Base-by-base conservation (phyloP, 164 flowering plant species). In the Platanus orientalis region DNA sequence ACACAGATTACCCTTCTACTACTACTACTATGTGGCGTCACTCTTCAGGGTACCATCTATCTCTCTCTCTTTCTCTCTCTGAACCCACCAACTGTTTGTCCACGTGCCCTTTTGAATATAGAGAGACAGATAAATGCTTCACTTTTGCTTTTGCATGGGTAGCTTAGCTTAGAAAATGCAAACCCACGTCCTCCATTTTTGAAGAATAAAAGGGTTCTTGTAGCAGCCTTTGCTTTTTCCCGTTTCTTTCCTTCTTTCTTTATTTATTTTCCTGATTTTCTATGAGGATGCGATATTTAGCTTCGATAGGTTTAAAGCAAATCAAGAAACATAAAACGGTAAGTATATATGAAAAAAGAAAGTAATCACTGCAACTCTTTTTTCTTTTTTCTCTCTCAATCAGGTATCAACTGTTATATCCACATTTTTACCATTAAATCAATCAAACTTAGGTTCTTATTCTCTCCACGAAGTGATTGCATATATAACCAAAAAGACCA, bases 1-100 rank as follows among this genome's bases (percentile, higher is more conserved):
- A 78, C 6, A 56, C 73, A 64, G 84, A 78, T 11, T 70, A 54
- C 69, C 44, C 74, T 36, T 67, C 78, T 60, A 51, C 62, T 26
- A 27, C 62, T 26, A 27, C 70, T 26, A 76, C 80, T 29, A 61
- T 77, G 0, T 80, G 86, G 86, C 80, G 77, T 49, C 81, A 80
- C 54, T 84, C 86, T 45, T 80, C 84, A 36, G 80, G 86, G 89
- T 81, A 65, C 26, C 20, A 5, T 20, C 39, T 11, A 54, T 54
- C 25, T 21, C 60, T 44, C 50, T 55, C 40, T 32, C 25, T 57
- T 19, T 50, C 63, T 57, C 58, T 66, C 24, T 47, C 24, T 44
- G 45, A 20, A 11, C 5, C 47, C 7, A 7, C 34, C 17, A 32
- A 10, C 47, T 50, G n/a, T 45, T 42, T 49, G 49, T 27, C 58